A percentile compares a stretch with the other conserved stretches of the same genome.
Conservation (phyloP, 805 yeast genomes). For the Yamadazyma takamatsuzukensis region DNA sequence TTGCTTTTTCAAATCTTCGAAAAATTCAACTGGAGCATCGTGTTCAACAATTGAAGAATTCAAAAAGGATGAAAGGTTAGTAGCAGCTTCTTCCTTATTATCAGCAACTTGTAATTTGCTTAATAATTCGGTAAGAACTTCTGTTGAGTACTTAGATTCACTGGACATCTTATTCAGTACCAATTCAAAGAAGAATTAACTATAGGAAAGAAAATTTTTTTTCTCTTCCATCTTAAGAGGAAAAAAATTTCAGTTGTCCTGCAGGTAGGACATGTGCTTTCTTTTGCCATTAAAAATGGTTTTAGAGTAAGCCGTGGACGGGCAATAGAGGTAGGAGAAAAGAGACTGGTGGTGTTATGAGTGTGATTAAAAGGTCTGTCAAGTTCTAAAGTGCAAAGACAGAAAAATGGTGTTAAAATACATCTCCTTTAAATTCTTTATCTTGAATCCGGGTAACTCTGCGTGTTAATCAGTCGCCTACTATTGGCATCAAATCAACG, state of each 20-base stretch:
- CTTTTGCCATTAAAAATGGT: too few species aligned
- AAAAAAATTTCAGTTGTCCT: slow-evolving; percentile 7
- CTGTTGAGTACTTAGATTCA: slow-evolving; percentile 60
- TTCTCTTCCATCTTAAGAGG: slow-evolving; percentile 1
- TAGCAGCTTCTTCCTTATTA: slow-evolving; percentile 79
- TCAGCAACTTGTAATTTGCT: slow-evolving; percentile 92
- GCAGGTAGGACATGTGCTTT: too few species aligned
- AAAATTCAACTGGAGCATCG: slow-evolving; percentile 91
- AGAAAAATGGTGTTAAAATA: too few species aligned
- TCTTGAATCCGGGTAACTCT: too few species aligned
- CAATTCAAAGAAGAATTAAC: slow-evolving; percentile 5
- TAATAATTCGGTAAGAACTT: slow-evolving; percentile 92
- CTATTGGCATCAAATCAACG: too few species aligned
- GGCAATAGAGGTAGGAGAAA: too few species aligned
- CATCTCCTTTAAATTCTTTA: too few species aligned
- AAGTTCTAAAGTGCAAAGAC: too few species aligned
- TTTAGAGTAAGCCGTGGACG: too few species aligned
- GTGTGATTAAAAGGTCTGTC: too few species aligned
- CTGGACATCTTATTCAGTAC: slow-evolving; percentile 48
- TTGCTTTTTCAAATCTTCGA: slow-evolving; percentile 69
- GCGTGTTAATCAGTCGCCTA: too few species aligned
- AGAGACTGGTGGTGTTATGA: too few species aligned
- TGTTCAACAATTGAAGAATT: slow-evolving; percentile 98
- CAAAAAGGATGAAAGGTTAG: slow-evolving; percentile 87
- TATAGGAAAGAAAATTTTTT: slow-evolving; percentile 7